Evolutionary conservation across 768 basidiomycete genomes (phyloP).

Genomic region (Leccinum barrowsii): DNA sequence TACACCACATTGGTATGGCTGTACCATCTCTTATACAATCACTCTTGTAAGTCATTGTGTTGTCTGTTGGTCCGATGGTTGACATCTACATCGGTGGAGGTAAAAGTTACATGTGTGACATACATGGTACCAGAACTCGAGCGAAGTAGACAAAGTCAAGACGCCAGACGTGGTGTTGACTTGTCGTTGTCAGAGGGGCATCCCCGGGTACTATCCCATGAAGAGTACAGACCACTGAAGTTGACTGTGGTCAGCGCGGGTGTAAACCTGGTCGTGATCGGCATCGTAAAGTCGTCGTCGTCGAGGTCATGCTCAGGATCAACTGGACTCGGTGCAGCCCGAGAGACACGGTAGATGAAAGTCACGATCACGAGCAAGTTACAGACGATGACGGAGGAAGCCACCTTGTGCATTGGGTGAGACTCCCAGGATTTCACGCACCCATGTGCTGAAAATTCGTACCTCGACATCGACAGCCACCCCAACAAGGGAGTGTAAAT

Average conservation of each 20-base stretch:
- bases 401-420: slow-evolving; percentile 9
- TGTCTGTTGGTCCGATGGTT: background rate
- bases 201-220: background rate
- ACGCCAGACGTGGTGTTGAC: background rate
- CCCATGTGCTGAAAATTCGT: background rate
- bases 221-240: background rate
- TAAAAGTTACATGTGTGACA: background rate
- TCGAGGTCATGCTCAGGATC: background rate
- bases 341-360: slow-evolving; percentile 13
- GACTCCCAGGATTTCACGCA: background rate
- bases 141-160: background rate
- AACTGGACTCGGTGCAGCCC: background rate
- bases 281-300: slow-evolving; percentile 10
- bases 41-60: background rate
- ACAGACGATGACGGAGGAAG: slow-evolving; percentile 16
- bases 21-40: background rate
- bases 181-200: background rate
- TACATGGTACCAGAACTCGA: background rate
- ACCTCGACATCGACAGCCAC: slow-evolving; percentile 17
- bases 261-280: background rate
- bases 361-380: slow-evolving; percentile 21
- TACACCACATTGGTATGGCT: background rate
- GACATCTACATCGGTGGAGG: background rate
- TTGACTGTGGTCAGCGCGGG: slow-evolving; percentile 14
- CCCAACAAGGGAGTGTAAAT: slow-evolving; percentile 2